Evolutionary conservation across 495 filamentous ascomycete genomes (phyloP).

Genomic region (Annulohypoxylon stygium): DNA sequence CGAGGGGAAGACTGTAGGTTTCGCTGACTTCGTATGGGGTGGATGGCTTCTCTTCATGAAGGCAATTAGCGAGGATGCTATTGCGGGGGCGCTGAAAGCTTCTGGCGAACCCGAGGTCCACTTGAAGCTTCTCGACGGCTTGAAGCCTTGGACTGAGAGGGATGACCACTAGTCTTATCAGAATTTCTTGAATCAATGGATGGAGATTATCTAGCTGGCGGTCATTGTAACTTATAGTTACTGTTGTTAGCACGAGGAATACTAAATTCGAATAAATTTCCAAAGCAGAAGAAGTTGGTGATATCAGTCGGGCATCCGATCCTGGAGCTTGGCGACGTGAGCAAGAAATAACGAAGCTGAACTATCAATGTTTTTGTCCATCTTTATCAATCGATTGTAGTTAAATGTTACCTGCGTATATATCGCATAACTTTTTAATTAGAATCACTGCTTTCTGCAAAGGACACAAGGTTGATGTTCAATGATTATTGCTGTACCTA

Average conservation of each 20-base stretch:
- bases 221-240: background rate
- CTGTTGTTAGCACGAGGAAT: background rate
- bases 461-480: too few species aligned
- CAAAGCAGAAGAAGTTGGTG: background rate
- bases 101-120: conserved; percentile 54
- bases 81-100: conserved; percentile 50
- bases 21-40: conserved; percentile 60
- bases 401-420: too few species aligned
- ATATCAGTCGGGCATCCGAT: background rate
- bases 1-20: conserved; percentile 53
- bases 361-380: too few species aligned
- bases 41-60: conserved; percentile 54
- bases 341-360: background rate
- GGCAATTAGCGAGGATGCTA: conserved; percentile 51
- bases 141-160: conserved; percentile 56
- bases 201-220: background rate
- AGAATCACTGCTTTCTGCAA: too few species aligned
- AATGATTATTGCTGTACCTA: too few species aligned
- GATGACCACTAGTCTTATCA: conserved; percentile 34
- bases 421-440: too few species aligned
- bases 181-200: background rate
- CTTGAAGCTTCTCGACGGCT: conserved; percentile 53
- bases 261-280: background rate
- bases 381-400: too few species aligned
- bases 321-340: background rate